These are phyloP conservation scores for Cercospora zeae-maydis DNA, from an alignment of 2,329 filamentous ascomycete genomes.

Conservation along the genomic window DNA sequence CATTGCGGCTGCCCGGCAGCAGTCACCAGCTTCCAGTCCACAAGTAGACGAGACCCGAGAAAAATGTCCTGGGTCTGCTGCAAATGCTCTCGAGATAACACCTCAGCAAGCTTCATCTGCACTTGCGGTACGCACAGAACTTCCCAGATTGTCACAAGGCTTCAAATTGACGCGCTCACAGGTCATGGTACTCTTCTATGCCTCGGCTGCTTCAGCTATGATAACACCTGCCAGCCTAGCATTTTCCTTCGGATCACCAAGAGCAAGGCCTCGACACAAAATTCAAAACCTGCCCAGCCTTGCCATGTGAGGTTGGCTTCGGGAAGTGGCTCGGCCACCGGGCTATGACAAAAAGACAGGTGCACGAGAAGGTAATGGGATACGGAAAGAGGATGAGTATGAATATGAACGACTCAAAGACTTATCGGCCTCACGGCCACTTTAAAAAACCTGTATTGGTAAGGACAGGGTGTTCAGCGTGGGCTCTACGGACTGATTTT, in stretches of 20 bases:
- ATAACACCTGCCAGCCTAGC: not conserved
- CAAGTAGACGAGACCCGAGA: not conserved
- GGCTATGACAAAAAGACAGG: not conserved
- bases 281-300: not conserved
- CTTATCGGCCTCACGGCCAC: not conserved
- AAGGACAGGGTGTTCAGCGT: not conserved
- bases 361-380: not conserved
- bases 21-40: not conserved
- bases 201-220: conserved; percentile 17
- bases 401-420: not conserved
- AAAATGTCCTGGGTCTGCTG: conserved; percentile 19
- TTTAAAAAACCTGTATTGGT: not conserved
- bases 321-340: not conserved
- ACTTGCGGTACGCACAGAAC: conserved; percentile 2
- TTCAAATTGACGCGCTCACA: not conserved
- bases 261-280: not conserved
- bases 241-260: conserved; percentile 2
- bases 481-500: not conserved
- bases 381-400: not conserved
- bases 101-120: conserved; percentile 12
- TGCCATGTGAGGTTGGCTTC: not conserved
- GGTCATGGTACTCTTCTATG: conserved; percentile 11
- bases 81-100: conserved; percentile 16
- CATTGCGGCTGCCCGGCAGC: conserved; percentile 6
- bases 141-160: not conserved